Evolutionary conservation across 768 basidiomycete species (phyloP), one percentile per base, ranked within the genome.

Genomic region (Leccinum rimulosum): DNA sequence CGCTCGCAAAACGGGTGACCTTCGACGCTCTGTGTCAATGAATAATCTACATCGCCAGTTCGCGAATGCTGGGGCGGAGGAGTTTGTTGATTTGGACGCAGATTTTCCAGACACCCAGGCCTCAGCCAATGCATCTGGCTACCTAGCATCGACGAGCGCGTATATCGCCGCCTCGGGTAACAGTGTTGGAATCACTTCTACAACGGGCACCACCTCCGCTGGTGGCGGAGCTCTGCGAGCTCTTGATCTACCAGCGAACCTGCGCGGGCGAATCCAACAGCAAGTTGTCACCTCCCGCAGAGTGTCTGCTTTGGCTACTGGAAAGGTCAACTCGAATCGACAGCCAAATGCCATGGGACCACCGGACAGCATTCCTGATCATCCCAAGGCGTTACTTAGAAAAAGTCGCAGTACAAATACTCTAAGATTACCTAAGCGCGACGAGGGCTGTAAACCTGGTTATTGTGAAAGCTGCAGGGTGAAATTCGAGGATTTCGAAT

Each of bases 381-480:
- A 80, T 47, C 78, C 78, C 22, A 74, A 75, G 38, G 60, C 79
- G 48, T 54, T 75, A 28, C 75, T 94, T 52, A 81, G 84, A 67
- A 93, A 90, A 75, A 89, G 89, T 69, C 84, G 84, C 63, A 93
- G 91, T 64, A 92, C 89, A 54, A 90, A 90, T 68, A 90, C 88
- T 2, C 74, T 93, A 50, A 80, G 82, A 66, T 76, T 90, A 56
- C 86, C 89, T 8, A 87, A 84, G 68, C 85, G 91, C 40, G 91
- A 94, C 58, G 93, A 96, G 75, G 86, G 86, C 17, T 85, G 82
- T 62, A 98, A 97, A 67, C 89, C 95, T 5, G 97, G 97, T 5
- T 98, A 98, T 74, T 99, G 97, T 73, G 97, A 99, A 74, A 95
- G 94, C 70, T 99, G 97, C 73, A 84, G 96, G 40, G 68, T 81